These are phyloP conservation scores for Rhodotorula toruloides DNA, from an alignment of 768 basidiomycete species.

Conservation along the genomic window DNA sequence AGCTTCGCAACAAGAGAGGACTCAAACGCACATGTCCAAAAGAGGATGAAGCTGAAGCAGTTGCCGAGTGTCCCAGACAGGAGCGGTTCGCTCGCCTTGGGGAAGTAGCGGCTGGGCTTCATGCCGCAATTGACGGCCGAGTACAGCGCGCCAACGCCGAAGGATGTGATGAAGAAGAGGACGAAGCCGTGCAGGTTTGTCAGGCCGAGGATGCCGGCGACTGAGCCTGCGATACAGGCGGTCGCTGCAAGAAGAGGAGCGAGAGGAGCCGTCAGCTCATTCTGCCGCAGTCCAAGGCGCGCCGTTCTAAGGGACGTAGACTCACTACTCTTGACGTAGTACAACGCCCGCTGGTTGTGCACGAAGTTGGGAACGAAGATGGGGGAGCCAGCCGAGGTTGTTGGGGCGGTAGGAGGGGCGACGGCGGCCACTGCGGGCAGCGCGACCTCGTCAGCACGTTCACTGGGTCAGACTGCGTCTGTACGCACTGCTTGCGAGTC, in stretches of 20 bases:
- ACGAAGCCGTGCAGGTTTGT: slow-evolving; percentile 31
- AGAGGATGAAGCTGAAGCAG: slow-evolving; percentile 26
- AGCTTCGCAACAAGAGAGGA: neutral
- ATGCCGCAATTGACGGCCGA: slow-evolving; percentile 1
- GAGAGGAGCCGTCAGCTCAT: too few species aligned
- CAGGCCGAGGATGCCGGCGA: slow-evolving; percentile 34
- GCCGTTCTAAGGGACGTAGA: neutral
- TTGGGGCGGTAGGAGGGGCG: neutral
- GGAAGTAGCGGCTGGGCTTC: slow-evolving; percentile 6
- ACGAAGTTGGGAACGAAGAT: slow-evolving; percentile 25
- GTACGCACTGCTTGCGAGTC: neutral
- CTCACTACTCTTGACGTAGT: slow-evolving; percentile 38
- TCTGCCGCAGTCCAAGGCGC: too few species aligned
- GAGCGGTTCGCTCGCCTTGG: slow-evolving; percentile 8
- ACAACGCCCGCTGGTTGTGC: slow-evolving; percentile 17
- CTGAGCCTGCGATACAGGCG: slow-evolving; percentile 24
- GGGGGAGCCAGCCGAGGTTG: neutral
- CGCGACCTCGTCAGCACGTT: neutral
- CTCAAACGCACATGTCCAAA: slow-evolving; percentile 21
- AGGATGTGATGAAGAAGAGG: slow-evolving; percentile 23
- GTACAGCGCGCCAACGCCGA: slow-evolving; percentile 18
- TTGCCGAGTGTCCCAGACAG: slow-evolving; percentile 12
- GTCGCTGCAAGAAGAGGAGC: slow-evolving; percentile 11
- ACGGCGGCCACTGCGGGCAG: slow-evolving; percentile 8
- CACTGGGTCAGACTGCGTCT: neutral